Evolutionary conservation across 345 rosid genomes (phyloP).

Genomic region (Excoecaria agallocha): DNA sequence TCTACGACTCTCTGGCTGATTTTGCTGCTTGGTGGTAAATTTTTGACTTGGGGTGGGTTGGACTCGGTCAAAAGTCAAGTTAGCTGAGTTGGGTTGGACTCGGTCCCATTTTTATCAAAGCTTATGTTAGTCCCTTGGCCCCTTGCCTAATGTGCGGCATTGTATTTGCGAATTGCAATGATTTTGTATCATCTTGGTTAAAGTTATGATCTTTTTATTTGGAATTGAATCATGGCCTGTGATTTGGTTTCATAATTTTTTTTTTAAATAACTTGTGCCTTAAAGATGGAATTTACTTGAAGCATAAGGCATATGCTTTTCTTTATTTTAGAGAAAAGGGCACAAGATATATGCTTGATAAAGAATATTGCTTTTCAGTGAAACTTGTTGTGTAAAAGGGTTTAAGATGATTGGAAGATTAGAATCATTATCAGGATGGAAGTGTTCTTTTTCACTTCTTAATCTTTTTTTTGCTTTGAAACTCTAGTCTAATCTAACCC

Average conservation of each 20-base stretch:
- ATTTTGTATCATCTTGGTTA: too few relatives aligned
- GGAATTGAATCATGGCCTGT: neutral
- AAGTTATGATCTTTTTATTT: too few relatives aligned
- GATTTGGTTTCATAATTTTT: neutral
- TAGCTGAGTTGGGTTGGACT: neutral
- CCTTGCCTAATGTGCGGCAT: neutral
- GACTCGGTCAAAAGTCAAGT: neutral
- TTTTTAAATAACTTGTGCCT: neutral
- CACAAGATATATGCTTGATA: neutral
- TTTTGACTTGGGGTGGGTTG: neutral
- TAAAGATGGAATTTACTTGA: neutral
- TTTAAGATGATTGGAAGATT: too few relatives aligned
- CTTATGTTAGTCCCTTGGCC: too few relatives aligned
- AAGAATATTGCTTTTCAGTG: neutral
- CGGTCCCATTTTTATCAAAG: too few relatives aligned
- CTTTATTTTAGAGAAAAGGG: neutral
- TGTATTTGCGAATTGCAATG: too few relatives aligned
- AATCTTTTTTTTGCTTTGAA: too few relatives aligned
- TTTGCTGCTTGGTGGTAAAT: neutral
- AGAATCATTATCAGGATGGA: too few relatives aligned
- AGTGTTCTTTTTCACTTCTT: too few relatives aligned
- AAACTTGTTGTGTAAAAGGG: neutral
- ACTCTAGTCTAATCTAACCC: neutral
- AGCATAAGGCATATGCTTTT: neutral
- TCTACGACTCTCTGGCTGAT: neutral